Evolutionary conservation across 2,329 filamentous ascomycete genomes (phyloP), one percentile per base, ranked within the genome.

Genomic region (Aureobasidium vineae): DNA sequence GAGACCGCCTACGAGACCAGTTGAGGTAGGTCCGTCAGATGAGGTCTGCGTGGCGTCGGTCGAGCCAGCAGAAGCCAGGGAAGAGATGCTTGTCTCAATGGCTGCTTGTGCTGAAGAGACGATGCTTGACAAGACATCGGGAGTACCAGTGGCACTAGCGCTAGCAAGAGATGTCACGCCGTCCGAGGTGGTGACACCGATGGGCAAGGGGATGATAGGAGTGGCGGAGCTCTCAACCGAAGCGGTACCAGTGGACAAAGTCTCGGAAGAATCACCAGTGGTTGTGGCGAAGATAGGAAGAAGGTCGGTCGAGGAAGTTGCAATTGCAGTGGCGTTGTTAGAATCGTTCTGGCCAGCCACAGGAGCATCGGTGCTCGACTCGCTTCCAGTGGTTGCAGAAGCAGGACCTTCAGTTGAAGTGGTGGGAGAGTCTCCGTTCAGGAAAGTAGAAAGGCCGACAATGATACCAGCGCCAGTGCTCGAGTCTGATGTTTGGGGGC

Each of bases 361-460:
- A 21, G 45, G 23, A 41, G 33, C 28, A 4, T 36, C 59, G n/a
- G 47, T 52, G 59, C 47, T 45, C 23, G 61, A 31, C 15, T 36
- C 61, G 16, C 8, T 8, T 28, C 33, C 45, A 21, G 26, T n/a
- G 6, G 47, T 53, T 23, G 31, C 26, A 7, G 61, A 43, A 36
- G 38, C 47, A 26, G 68, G 33, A 41, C 56, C 65, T 19, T 59
- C 45, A 13, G 63, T 65, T 26, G 54, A 45, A 52, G 64, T 68
- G 36, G 54, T 40, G 10, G 65, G 36, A n/a, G 43, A 43, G 19
- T 41, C 31, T 36, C 69, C 71, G 26, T 70, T 71, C 21, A 75
- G 70, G 57, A 75, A 69, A 4, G 73, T 75, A 5, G 73, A 74
- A 5, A 77, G 67, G 19, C 75, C 75, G 28, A 77, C 73, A 38